A percentile compares a stretch with the other conserved stretches of the same genome.
These are phyloP conservation scores for Colletotrichum simmondsii DNA, from an alignment of 2,329 filamentous ascomycete genomes.

Conservation along the genomic window DNA sequence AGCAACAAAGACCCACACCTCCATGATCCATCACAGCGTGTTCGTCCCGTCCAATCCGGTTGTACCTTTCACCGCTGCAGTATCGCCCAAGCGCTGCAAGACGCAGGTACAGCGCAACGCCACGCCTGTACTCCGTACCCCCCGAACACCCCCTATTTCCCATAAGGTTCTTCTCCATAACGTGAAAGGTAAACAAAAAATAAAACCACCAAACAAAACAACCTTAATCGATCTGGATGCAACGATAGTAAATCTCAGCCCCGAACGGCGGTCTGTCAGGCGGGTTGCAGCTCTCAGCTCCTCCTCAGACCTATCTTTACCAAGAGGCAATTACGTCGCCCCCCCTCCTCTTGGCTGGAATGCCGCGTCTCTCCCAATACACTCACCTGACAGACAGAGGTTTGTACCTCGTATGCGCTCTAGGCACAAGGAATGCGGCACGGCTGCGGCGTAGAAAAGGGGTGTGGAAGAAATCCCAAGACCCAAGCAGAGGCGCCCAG, in stretches of 20 bases:
- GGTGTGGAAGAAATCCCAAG: neutral
- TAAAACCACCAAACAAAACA: conserved; percentile 17
- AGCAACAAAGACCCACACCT: neutral
- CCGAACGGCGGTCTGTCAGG: neutral
- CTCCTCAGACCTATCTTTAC: too few species aligned
- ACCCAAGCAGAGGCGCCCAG: neutral
- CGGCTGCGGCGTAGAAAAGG: neutral
- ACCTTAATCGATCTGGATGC: conserved; percentile 19
- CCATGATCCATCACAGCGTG: neutral
- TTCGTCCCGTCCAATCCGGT: neutral
- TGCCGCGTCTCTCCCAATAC: neutral
- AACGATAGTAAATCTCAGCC: neutral
- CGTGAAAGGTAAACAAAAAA: neutral
- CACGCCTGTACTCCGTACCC: neutral
- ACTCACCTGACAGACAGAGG: neutral
- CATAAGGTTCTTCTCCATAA: neutral
- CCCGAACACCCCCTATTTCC: neutral
- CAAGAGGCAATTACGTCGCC: neutral
- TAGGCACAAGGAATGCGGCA: neutral
- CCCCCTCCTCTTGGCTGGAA: neutral
- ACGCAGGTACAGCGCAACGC: conserved; percentile 24
- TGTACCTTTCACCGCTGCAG: neutral
- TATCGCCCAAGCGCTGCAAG: conserved; percentile 9
- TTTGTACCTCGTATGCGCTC: neutral
- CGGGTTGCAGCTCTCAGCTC: conserved; percentile 4